Conservation (phyloP, 176 grass and related monocot species). For the Oryza meridionalis region DNA sequence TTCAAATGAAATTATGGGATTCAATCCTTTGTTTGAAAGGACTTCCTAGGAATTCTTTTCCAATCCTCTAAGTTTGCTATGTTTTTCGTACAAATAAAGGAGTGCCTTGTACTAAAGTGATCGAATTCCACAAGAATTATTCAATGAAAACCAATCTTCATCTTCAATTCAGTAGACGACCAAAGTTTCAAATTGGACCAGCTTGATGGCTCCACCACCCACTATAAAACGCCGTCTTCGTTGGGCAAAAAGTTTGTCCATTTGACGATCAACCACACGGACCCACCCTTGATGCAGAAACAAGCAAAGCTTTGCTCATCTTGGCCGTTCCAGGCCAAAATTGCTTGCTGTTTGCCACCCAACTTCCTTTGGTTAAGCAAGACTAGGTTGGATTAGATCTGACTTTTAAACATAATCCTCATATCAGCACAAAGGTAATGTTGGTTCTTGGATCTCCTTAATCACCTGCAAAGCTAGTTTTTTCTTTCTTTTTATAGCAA, state of each 20-base stretch:
- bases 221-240: neutral
- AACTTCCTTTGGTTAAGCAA: neutral
- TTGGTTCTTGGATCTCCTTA: neutral
- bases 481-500: neutral
- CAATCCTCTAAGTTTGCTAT: no score
- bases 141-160: neutral
- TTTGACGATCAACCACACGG: neutral
- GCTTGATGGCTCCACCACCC: neutral
- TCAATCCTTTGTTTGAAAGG: no score
- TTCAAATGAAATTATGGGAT: no score
- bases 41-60: no score
- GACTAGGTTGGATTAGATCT: neutral
- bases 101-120: no score
- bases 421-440: neutral
- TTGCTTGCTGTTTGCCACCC: neutral
- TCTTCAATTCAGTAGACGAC: neutral
- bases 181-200: neutral
- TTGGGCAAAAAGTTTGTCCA: neutral
- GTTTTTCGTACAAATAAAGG: no score
- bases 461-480: neutral
- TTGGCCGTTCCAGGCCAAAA: neutral
- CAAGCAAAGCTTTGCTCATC: neutral
- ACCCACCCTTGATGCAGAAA: neutral
- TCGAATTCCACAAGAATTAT: neutral
- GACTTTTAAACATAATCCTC: neutral